Conservation (phyloP, 2,329 filamentous ascomycete genomes). For the Cladophialophora immunda region DNA sequence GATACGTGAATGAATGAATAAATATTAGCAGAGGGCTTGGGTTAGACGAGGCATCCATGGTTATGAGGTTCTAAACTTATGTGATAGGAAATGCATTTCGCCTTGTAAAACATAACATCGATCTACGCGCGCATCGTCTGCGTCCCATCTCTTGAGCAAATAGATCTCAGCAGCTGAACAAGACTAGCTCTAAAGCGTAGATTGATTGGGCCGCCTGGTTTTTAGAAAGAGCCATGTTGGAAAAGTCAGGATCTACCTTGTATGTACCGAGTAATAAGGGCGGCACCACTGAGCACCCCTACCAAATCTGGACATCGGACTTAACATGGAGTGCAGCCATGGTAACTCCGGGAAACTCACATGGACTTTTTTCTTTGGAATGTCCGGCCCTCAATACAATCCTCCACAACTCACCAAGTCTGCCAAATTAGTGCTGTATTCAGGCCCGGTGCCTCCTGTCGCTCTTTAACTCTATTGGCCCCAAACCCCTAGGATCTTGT, state of each 20-base stretch:
- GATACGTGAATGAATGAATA: slow-evolving; percentile 1
- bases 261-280: no score
- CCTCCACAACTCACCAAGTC: not conserved
- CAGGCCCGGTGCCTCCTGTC: slow-evolving; percentile 17
- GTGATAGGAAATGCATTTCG: not conserved
- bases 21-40: not conserved
- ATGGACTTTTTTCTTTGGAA: not conserved
- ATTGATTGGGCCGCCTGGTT: no score
- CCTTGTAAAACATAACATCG: slow-evolving; percentile 2
- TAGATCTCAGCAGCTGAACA: no score
- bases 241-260: no score
- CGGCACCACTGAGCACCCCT: not conserved
- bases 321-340: not conserved
- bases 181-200: no score
- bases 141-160: no score
- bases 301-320: not conserved
- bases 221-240: no score
- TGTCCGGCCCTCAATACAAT: not conserved
- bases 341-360: not conserved
- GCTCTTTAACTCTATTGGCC: slow-evolving; percentile 1
- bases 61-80: not conserved
- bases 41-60: not conserved
- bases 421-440: not conserved
- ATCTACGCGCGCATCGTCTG: no score
- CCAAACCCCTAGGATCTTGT: not conserved